These are phyloP conservation scores for Epichloe typhina DNA, from an alignment of 2,329 filamentous ascomycete genomes.

Conservation along the genomic window DNA sequence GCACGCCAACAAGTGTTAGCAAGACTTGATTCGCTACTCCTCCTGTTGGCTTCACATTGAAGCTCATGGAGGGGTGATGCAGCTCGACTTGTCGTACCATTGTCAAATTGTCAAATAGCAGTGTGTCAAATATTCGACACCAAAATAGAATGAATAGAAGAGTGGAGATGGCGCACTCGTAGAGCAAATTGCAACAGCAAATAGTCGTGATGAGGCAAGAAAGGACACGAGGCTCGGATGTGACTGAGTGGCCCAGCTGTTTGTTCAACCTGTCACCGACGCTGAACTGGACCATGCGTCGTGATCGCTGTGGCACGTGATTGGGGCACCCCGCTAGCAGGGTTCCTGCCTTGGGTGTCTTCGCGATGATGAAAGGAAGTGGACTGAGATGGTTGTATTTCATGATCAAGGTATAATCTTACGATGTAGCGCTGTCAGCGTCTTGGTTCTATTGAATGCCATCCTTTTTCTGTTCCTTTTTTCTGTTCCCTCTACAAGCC, in stretches of 20 bases:
- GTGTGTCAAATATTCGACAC: neutral
- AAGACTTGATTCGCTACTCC: neutral
- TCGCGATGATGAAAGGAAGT: no score
- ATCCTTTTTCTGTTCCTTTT: no score
- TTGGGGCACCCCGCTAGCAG: neutral
- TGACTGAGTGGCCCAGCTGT: neutral
- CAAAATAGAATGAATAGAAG: neutral
- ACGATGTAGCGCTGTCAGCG: no score
- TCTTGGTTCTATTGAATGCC: no score
- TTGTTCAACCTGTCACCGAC: constrained; percentile 3
- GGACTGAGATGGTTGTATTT: no score
- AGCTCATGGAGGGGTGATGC: no score
- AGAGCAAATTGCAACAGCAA: neutral
- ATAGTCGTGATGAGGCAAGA: neutral
- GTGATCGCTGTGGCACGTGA: neutral
- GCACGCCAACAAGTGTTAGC: constrained; percentile 13
- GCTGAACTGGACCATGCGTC: neutral
- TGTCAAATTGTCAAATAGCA: constrained; percentile 1
- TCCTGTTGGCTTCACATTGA: no score
- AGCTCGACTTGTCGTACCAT: constrained; percentile 3
- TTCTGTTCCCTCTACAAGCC: no score
- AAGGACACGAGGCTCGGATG: neutral
- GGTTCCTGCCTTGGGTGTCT: neutral
- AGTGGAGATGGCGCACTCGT: neutral
- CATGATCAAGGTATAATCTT: no score